phyloP scores from a whole-genome alignment of 2,329 filamentous ascomycete species.

The Trichoderma gracile region DNA sequence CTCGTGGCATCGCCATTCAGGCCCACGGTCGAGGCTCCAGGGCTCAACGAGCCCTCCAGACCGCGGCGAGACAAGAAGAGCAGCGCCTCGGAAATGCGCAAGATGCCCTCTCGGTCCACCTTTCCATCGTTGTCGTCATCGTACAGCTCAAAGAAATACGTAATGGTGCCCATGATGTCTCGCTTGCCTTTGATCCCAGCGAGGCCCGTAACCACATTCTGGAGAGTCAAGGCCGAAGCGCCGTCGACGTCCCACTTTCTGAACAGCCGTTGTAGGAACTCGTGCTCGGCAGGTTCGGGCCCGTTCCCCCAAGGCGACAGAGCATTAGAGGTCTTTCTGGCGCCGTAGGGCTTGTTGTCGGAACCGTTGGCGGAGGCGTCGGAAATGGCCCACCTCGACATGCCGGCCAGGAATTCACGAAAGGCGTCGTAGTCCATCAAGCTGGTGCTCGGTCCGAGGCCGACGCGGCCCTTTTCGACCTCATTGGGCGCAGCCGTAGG shows the following conservation, averaged over 20 bases:
- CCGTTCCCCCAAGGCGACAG: slow-evolving; percentile 58
- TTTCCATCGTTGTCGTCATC: slow-evolving; percentile 89
- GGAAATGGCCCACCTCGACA: slow-evolving; percentile 90
- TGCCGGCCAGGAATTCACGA: slow-evolving; percentile 85
- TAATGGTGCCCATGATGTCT: slow-evolving; percentile 97
- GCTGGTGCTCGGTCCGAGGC: slow-evolving; percentile 82
- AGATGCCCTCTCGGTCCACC: slow-evolving; percentile 91
- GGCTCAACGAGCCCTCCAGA: slow-evolving; percentile 71
- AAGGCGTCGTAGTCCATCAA: slow-evolving; percentile 98
- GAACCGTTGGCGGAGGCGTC: slow-evolving; percentile 72
- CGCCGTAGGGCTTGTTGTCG: slow-evolving; percentile 55
- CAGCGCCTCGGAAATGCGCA: slow-evolving; percentile 90
- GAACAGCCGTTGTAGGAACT: slow-evolving; percentile 89
- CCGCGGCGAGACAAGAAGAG: slow-evolving; percentile 90
- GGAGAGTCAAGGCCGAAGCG: slow-evolving; percentile 75
- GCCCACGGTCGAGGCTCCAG: slow-evolving; percentile 60
- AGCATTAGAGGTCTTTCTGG: slow-evolving; percentile 48
- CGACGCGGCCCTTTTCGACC: slow-evolving; percentile 82
- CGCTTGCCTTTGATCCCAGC: slow-evolving; percentile 88
- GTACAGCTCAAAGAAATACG: slow-evolving; percentile 96
- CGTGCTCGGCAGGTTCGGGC: slow-evolving; percentile 80
- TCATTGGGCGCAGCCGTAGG: slow-evolving; percentile 45
- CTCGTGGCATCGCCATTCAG: slow-evolving; percentile 45
- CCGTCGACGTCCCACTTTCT: slow-evolving; percentile 82
- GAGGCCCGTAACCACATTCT: slow-evolving; percentile 88